These are phyloP conservation scores for Colletotrichum sp. DNA, from an alignment of 2,329 filamentous ascomycete species.

Conservation along the genomic window DNA sequence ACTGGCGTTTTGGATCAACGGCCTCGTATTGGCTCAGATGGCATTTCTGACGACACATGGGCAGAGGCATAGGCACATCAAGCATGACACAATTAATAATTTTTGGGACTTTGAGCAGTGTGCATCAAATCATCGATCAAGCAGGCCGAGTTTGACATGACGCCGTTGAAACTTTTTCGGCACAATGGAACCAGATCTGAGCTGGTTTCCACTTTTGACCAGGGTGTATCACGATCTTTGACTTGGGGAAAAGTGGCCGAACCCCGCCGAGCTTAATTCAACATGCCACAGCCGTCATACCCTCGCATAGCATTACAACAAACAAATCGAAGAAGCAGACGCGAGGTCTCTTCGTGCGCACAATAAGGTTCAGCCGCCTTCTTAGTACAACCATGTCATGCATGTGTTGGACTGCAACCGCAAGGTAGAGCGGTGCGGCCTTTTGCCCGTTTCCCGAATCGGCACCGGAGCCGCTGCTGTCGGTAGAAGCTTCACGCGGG, in stretches of 20 bases:
- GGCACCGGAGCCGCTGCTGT: background rate
- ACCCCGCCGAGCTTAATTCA: background rate
- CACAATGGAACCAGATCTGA: background rate
- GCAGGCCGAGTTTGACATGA: background rate
- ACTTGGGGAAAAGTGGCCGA: background rate
- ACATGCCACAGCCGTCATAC: background rate
- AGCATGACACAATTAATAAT: background rate
- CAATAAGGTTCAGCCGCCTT: background rate
- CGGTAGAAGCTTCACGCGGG: background rate
- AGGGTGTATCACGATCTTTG: background rate
- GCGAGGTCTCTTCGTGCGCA: background rate
- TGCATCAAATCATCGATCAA: background rate
- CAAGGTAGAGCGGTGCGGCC: background rate
- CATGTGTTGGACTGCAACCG: background rate
- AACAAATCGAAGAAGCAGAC: background rate
- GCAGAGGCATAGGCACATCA: background rate
- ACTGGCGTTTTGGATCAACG: conserved; percentile 3
- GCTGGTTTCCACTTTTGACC: background rate
- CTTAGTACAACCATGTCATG: background rate
- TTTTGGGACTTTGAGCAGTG: background rate
- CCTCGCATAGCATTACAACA: background rate
- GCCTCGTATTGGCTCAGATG: background rate
- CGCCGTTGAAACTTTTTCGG: background rate
- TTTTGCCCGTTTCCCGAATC: conserved; percentile 2
- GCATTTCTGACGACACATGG: background rate